Conservation (phyloP, 2,329 filamentous ascomycete genomes). For the Leptographium procerum region DNA sequence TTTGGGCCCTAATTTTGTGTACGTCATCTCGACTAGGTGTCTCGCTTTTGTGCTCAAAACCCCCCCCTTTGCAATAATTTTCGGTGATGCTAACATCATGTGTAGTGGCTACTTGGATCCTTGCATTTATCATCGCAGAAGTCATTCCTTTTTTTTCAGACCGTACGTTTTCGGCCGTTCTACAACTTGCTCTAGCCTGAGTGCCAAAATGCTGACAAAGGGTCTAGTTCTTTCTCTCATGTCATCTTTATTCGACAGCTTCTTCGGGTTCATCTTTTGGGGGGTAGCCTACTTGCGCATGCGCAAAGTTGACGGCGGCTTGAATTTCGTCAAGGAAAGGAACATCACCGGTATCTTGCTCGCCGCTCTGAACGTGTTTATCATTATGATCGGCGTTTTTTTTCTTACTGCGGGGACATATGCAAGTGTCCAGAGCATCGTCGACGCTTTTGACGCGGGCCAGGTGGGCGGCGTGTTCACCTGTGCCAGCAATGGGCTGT, state of each 20-base stretch:
- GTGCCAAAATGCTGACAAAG: neutral
- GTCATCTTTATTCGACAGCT: conserved; percentile 85
- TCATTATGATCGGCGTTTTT: conserved; percentile 67
- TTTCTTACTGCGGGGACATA: conserved; percentile 80
- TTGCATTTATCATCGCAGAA: conserved; percentile 86
- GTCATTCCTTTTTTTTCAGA: conserved; percentile 90
- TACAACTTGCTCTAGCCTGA: conserved; percentile 13
- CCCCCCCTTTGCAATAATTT: neutral
- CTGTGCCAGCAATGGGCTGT: conserved; percentile 58
- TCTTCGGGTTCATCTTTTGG: conserved; percentile 96
- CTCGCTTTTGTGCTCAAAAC: too few relatives aligned
- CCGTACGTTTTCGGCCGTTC: conserved; percentile 26
- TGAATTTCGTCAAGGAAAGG: conserved; percentile 38
- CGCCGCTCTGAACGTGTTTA: conserved; percentile 56
- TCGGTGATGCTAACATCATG: neutral
- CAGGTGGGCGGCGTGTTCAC: conserved; percentile 62
- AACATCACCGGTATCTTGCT: conserved; percentile 41
- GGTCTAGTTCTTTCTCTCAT: conserved; percentile 54
- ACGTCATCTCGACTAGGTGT: conserved; percentile 18
- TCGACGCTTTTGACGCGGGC: conserved; percentile 56
- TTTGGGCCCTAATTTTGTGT: conserved; percentile 64
- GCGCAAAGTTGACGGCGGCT: conserved; percentile 51
- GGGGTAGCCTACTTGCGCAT: conserved; percentile 70
- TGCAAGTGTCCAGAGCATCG: conserved; percentile 60
- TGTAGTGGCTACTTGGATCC: conserved; percentile 59